Base-by-base conservation (phyloP, 805 yeast genomes). In the Kluyveromyces starmeri region DNA sequence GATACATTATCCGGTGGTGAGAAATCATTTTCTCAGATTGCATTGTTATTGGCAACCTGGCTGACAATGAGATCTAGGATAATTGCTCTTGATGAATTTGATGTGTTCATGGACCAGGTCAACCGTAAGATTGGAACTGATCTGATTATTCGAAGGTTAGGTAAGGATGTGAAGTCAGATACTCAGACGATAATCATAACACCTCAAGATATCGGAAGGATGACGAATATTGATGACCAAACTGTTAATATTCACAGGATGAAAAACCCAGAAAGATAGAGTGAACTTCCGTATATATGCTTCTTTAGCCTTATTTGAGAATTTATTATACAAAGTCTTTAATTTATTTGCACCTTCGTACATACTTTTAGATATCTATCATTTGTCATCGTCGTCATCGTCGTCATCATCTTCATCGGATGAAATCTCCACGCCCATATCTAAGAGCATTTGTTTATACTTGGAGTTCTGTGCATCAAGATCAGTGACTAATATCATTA, bases 1-100 rank as follows among this genome's bases (percentile, higher is more conserved):
- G 83, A 78, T 44, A 80, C 96, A 0, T 67, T 89, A 17, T 85
- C 96, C 1, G 99, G 99, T 23, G 99, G 99, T 29, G 98, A 92
- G 54, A 88, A 88, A 53, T 85, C 96, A 1, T 89, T 81, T 55
- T 77, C 95, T 0, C 98, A 94, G 55, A 78, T 89, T 42, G 83
- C 96, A 0, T 68, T 92, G 38, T 59, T 92, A 29, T 64, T 89
- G 40, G 80, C 96, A 0, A 81, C 94, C 19, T 92, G 99, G 99
- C 75, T 76, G 43, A 79, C 84, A 18, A 88, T 92, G 95, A 75
- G 80, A 41, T 79, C 94, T 0, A 73, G 83, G 37, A 71, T 92
- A 13, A 73, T 94, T 40, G 96, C 96, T 0, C 62, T 92, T 40
- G 99, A 92, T 59, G 99, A 92, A 58, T 92, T 83, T 55, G 99